These are phyloP conservation scores for Pseudocercospora pini-densiflorae DNA, from an alignment of 2,329 filamentous ascomycete genomes.

Conservation along the genomic window DNA sequence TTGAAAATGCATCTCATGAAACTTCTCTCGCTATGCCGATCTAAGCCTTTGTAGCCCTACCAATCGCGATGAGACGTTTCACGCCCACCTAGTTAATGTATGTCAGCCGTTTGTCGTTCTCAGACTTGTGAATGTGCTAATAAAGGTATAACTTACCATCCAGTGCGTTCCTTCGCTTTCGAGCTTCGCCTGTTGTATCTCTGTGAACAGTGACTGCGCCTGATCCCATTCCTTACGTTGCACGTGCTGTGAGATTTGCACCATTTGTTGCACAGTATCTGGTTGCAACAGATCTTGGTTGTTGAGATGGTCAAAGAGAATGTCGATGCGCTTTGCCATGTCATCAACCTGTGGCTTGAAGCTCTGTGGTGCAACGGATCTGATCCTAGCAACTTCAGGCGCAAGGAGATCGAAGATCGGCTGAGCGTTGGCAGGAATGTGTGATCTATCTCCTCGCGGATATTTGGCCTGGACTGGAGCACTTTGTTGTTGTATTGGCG, in stretches of 20 bases:
- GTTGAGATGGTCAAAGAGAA: conserved; percentile 97
- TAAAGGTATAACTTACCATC: conserved; percentile 51
- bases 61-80: conserved; percentile 47
- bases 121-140: not conserved
- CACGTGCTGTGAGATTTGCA: conserved; percentile 55
- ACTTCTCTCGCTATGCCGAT: not conserved
- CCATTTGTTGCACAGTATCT: conserved; percentile 72
- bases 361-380: conserved; percentile 79
- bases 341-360: conserved; percentile 91
- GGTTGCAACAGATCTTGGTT: conserved; percentile 88
- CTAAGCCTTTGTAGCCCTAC: conserved; percentile 39
- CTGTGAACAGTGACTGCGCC: conserved; percentile 49
- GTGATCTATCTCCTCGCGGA: conserved; percentile 77
- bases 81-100: conserved; percentile 40
- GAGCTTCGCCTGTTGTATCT: conserved; percentile 53
- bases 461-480: conserved; percentile 41
- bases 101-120: not conserved
- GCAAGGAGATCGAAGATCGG: conserved; percentile 80
- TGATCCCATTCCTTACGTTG: conserved; percentile 50
- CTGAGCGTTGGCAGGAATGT: conserved; percentile 79
- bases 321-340: conserved; percentile 84
- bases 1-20: not conserved
- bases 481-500: conserved; percentile 16
- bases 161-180: conserved; percentile 54
- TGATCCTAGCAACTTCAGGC: conserved; percentile 86